Conservation (phyloP, 352 stramenopile genomes). For the Globisporangium spiculum region DNA sequence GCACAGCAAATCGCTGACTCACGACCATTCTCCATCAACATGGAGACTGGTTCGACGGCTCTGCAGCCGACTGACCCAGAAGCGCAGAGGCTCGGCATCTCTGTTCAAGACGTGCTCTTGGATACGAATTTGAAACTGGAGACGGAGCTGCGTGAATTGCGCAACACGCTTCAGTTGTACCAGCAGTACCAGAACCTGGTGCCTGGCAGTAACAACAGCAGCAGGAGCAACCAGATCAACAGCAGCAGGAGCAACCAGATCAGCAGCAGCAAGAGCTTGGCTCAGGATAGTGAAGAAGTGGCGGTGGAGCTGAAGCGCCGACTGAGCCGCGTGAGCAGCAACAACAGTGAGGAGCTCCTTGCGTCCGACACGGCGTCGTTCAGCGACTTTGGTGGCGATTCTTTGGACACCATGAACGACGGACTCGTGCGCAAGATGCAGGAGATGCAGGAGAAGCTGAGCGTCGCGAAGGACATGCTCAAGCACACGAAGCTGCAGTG, state of each 20-base stretch:
- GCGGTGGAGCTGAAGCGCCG: constrained; percentile 27
- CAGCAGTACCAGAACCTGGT: constrained; percentile 5
- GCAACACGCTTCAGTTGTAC: constrained; percentile 17
- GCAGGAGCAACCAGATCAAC: constrained; percentile 10
- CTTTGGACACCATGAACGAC: constrained; percentile 26
- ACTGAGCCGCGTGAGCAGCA: constrained; percentile 33
- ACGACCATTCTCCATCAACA: constrained; percentile 30
- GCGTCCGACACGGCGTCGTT: constrained; percentile 21
- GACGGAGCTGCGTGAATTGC: constrained; percentile 36
- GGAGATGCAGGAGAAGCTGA: constrained; percentile 42
- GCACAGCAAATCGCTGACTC: constrained; percentile 57
- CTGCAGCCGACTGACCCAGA: constrained; percentile 21
- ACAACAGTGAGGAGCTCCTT: constrained; percentile 20
- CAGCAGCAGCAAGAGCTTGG: constrained; percentile 3
- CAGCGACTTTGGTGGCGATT: constrained; percentile 20
- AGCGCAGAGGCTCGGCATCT: constrained; percentile 28
- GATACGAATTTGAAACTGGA: constrained; percentile 57
- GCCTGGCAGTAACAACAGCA: constrained; percentile 13
- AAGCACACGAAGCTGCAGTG: constrained; percentile 65
- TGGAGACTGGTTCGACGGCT: constrained; percentile 20
- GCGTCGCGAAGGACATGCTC: constrained; percentile 50
- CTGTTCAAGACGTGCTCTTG: constrained; percentile 49
- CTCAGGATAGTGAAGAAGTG: constrained; percentile 25
- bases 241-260: constrained; percentile 10
- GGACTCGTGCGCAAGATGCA: constrained; percentile 36